Base-by-base conservation (phyloP, 2,329 filamentous ascomycete species). In the Cytospora mali region DNA sequence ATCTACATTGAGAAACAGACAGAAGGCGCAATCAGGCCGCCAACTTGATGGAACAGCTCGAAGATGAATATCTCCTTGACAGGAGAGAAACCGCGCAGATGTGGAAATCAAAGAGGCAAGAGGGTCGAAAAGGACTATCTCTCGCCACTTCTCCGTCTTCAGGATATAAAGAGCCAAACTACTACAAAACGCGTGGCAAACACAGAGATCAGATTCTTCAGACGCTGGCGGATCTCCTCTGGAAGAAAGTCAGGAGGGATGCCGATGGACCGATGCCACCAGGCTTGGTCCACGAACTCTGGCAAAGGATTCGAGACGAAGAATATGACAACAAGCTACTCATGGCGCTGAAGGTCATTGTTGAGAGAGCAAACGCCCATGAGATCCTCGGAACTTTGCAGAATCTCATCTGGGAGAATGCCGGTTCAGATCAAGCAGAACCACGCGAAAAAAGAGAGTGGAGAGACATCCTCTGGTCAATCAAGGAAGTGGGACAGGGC, bases 1-100 rank as follows among this genome's bases (percentile, higher is more conserved):
- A 72, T 51, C 72, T 79, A 1, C 76, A 79, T 27, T 79, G 76
- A 76, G 76, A 79, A 33, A 76, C 73, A 0, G 74, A 76, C 11
- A 68, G 71, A 1, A 74, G 69, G 50, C 71, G 72, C 5, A 67
- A 70, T 0, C 68, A 67, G 6, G 70, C 75, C 16, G 68, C 72
- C 0, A 62, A 55, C 0, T 66, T 72, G 25, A 75, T 77, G 11
- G 66, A 68, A 39, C 62, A 68, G 9, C 25, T 35, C n/a, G 54
- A 66, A 60, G 6, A 63, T 58, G 14, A 68, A 61, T 16, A 58
- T 35, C 18, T 64, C 6, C 35, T 50, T 4, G 57, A 57, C 4
- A 23, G 55, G 10, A 33, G 57, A 3, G 52, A 57, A 16, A 52
- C 51, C 21, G 53, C 59, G 9, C 42, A 55, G 1, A 61, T 61